phyloP scores from a whole-genome alignment of 257 asterid species.

The Agastache rugosa region DNA sequence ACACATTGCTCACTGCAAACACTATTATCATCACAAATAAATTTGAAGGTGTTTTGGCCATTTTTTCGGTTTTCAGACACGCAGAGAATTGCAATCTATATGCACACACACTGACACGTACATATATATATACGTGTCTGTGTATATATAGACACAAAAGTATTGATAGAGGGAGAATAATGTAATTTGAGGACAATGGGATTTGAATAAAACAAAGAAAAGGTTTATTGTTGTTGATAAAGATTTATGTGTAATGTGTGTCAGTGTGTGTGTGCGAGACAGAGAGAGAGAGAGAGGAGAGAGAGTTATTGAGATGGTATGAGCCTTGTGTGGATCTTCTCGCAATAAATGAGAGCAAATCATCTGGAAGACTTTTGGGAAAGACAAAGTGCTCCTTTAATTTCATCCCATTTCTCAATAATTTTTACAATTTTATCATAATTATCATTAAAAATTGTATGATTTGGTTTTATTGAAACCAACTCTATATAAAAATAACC shows the following conservation, averaged over 20 bases:
- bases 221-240: neutral
- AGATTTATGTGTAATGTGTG: no score
- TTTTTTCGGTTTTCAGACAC: neutral
- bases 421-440: neutral
- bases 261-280: no score
- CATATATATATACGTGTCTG: no score
- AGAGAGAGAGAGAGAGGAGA: neutral
- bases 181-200: neutral
- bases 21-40: constrained; percentile 35
- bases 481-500: no score
- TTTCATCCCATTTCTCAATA: neutral
- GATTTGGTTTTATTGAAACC: neutral
- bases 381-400: neutral
- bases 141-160: neutral
- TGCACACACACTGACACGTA: neutral
- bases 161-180: neutral
- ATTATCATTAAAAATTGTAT: neutral
- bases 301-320: neutral
- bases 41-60: constrained; percentile 37
- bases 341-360: constrained; percentile 26
- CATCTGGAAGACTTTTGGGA: neutral
- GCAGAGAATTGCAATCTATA: neutral
- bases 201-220: neutral
- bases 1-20: constrained; percentile 21
- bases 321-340: neutral